phyloP scores from a whole-genome alignment of 2,329 filamentous ascomycete genomes.

The Phialemonium atrogriseum region DNA sequence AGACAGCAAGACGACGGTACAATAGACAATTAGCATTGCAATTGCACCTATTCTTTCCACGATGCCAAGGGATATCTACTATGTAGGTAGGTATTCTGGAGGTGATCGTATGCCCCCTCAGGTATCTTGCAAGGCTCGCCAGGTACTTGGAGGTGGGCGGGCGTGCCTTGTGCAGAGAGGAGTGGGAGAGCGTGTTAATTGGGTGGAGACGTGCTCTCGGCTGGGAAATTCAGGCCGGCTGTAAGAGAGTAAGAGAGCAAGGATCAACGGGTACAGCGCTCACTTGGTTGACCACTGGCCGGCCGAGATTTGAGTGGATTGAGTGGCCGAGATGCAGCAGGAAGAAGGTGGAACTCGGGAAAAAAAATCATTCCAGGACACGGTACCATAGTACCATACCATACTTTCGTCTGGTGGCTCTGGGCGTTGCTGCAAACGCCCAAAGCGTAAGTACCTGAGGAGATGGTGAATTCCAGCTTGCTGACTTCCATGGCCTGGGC shows the following conservation, averaged over 20 bases:
- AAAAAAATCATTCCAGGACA: slow-evolving; percentile 15
- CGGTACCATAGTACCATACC: slow-evolving; percentile 13
- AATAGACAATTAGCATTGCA: no score
- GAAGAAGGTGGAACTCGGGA: slow-evolving; percentile 12
- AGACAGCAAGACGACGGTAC: no score
- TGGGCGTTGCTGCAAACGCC: no score
- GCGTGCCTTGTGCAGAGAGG: no score
- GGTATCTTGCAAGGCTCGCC: no score
- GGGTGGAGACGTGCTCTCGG: slow-evolving; percentile 16
- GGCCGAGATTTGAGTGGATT: slow-evolving; percentile 14
- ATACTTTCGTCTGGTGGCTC: background rate
- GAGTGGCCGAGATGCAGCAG: slow-evolving; percentile 14
- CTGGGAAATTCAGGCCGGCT: slow-evolving; percentile 19
- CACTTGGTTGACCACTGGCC: slow-evolving; percentile 14
- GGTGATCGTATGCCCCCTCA: no score
- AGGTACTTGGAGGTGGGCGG: no score
- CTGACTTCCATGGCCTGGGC: background rate
- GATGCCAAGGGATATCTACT: no score
- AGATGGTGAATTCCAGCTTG: background rate
- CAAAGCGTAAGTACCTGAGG: slow-evolving; percentile 1
- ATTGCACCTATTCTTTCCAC: slow-evolving; percentile 1
- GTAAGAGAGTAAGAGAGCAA: slow-evolving; percentile 15
- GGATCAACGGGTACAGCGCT: slow-evolving; percentile 17
- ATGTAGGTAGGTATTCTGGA: no score
- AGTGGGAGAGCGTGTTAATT: slow-evolving; percentile 14